Conservation (phyloP, 1,284 basidiomycete genomes). For the Ceratobasidium sp. region DNA sequence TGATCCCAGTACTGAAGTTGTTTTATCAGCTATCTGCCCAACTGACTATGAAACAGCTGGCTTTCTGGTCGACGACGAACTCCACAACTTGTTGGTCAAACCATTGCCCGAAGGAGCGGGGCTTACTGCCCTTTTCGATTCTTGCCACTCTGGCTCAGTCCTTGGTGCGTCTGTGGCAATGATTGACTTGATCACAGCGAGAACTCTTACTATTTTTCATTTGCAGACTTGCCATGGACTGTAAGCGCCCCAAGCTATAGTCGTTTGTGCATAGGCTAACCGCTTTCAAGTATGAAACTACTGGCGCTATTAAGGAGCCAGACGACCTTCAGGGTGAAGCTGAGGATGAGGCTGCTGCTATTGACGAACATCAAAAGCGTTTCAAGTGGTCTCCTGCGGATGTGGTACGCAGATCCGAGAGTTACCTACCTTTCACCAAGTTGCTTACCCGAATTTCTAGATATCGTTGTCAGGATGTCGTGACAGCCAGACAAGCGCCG, state of each 20-base stretch:
- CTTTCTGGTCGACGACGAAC: slow-evolving; percentile 28
- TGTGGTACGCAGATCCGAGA: slow-evolving; percentile 4
- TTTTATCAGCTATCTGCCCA: slow-evolving; percentile 31
- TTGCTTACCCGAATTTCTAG: background rate
- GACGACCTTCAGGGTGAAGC: slow-evolving; percentile 39
- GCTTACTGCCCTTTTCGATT: slow-evolving; percentile 37
- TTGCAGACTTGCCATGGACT: slow-evolving; percentile 33
- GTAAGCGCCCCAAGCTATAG: background rate
- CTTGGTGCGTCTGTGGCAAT: background rate
- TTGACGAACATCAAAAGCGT: slow-evolving; percentile 32
- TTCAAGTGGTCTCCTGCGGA: slow-evolving; percentile 42
- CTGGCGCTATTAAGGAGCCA: slow-evolving; percentile 34
- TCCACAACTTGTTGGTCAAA: slow-evolving; percentile 27
- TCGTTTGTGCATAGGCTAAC: background rate
- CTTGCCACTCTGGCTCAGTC: slow-evolving; percentile 36
- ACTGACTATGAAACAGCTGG: slow-evolving; percentile 39
- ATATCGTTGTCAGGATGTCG: slow-evolving; percentile 32
- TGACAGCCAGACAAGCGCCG: slow-evolving; percentile 36
- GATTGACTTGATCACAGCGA: background rate
- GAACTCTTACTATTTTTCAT: background rate
- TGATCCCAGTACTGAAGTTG: background rate
- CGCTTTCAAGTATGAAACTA: slow-evolving; percentile 21
- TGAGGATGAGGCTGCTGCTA: slow-evolving; percentile 26
- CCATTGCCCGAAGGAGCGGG: slow-evolving; percentile 36
- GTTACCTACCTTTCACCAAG: background rate